A percentile compares a stretch with the other conserved stretches of the same genome.
phyloP scores from a whole-genome alignment of 106 monocot genomes.

The Dendrobium chrysotoxum region DNA sequence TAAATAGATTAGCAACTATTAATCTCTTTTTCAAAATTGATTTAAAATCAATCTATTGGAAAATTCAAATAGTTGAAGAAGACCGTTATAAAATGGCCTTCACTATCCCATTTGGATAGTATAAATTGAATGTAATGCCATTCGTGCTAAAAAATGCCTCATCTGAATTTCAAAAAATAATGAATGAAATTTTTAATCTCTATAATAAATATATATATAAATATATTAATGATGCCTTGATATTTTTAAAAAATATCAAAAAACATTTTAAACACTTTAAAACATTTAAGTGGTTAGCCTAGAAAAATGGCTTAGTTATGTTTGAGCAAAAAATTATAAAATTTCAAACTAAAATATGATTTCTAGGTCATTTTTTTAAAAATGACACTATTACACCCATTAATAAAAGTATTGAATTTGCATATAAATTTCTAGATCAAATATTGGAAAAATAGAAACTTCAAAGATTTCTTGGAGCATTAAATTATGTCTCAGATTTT shows the following conservation, averaged over 20 bases:
- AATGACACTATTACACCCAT: background rate
- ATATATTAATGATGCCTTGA: background rate
- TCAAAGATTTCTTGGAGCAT: background rate
- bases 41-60: background rate
- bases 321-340: background rate
- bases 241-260: background rate
- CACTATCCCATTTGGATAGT: background rate
- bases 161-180: background rate
- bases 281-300: too few species aligned
- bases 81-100: background rate
- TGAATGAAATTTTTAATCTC: background rate
- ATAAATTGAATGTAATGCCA: background rate
- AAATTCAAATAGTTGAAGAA: background rate
- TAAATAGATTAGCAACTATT: background rate
- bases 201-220: background rate
- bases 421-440: background rate
- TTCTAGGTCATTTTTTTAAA: background rate
- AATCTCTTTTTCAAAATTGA: background rate
- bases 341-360: background rate
- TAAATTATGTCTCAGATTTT: background rate
- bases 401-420: background rate
- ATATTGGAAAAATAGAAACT: background rate
- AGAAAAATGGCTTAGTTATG: too few species aligned
- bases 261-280: background rate
- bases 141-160: background rate